Evolutionary conservation across 495 filamentous ascomycete species (phyloP).

Genomic region (Margaritispora aquatica): DNA sequence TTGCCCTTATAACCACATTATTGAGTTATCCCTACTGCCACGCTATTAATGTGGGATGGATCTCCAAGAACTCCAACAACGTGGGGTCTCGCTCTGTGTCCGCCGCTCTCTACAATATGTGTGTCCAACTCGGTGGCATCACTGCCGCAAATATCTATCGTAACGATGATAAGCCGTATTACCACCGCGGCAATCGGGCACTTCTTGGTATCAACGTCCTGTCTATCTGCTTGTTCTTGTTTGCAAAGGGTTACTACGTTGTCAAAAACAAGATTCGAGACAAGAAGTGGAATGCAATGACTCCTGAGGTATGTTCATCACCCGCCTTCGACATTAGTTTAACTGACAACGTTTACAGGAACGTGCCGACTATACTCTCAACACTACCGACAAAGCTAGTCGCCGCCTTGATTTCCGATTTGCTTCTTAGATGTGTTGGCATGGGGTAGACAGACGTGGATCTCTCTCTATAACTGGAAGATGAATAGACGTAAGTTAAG

Average conservation of each 20-base stretch:
- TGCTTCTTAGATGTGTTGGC: background rate
- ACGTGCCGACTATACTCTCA: constrained; percentile 29
- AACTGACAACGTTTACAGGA: constrained; percentile 28
- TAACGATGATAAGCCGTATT: constrained; percentile 57
- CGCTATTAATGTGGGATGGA: constrained; percentile 66
- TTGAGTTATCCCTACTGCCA: constrained; percentile 37
- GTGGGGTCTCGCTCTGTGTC: constrained; percentile 63
- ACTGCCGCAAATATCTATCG: constrained; percentile 58
- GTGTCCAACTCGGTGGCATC: constrained; percentile 60
- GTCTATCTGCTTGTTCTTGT: constrained; percentile 23
- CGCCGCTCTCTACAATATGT: constrained; percentile 70
- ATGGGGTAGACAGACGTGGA: no score
- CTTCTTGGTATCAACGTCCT: constrained; percentile 22
- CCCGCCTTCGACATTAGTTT: no score
- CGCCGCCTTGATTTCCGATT: constrained; percentile 19
- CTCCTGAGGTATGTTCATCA: no score
- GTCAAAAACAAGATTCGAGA: constrained; percentile 36
- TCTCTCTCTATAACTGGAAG: no score
- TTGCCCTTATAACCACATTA: constrained; percentile 45
- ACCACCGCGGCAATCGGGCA: constrained; percentile 53
- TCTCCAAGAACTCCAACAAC: constrained; percentile 59
- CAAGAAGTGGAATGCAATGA: constrained; percentile 33
- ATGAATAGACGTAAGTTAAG: no score
- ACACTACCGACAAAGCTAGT: constrained; percentile 32
- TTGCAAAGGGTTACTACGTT: constrained; percentile 39